phyloP scores from a whole-genome alignment of 805 yeast species.

The Metschnikowia koreensis region DNA sequence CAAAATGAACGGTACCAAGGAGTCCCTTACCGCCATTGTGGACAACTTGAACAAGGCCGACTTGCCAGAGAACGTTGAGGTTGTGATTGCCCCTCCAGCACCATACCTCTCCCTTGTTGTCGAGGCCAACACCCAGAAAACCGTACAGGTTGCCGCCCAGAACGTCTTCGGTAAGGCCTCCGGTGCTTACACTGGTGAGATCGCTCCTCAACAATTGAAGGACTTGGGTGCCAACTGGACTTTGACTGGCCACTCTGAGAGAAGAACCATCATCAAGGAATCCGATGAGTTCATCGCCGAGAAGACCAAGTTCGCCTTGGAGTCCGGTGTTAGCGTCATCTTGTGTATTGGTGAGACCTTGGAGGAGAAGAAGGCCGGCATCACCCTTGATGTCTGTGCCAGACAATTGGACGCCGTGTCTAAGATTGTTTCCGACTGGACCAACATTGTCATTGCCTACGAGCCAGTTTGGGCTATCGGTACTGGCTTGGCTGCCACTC shows the following conservation, averaged over 20 bases:
- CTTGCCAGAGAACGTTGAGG: conserved; percentile 78
- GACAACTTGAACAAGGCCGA: conserved; percentile 77
- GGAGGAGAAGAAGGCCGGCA: conserved; percentile 88
- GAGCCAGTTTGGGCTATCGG: conserved; percentile 99
- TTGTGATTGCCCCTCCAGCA: conserved; percentile 95
- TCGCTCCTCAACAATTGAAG: conserved; percentile 81
- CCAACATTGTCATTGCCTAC: conserved; percentile 90
- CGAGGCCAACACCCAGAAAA: conserved; percentile 62
- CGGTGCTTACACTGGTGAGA: conserved; percentile 99
- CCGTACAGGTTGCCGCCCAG: conserved; percentile 85
- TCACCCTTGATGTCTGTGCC: conserved; percentile 82
- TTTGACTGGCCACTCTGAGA: conserved; percentile 96
- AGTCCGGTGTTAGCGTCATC: conserved; percentile 84
- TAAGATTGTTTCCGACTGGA: conserved; percentile 82
- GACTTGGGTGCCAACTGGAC: conserved; percentile 95
- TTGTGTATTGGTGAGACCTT: conserved; percentile 97
- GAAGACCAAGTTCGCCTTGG: conserved; percentile 92
- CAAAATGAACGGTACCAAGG: conserved; percentile 95
- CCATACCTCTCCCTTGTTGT: conserved; percentile 83
- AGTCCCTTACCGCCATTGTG: conserved; percentile 78
- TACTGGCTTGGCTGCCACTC: conserved; percentile 98
- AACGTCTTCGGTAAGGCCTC: conserved; percentile 82
- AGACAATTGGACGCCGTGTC: conserved; percentile 89
- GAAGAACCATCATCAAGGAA: conserved; percentile 92
- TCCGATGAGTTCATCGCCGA: conserved; percentile 87